phyloP scores from a whole-genome alignment of 1,139 yeast species.

The Yamadazyma blattariae region DNA sequence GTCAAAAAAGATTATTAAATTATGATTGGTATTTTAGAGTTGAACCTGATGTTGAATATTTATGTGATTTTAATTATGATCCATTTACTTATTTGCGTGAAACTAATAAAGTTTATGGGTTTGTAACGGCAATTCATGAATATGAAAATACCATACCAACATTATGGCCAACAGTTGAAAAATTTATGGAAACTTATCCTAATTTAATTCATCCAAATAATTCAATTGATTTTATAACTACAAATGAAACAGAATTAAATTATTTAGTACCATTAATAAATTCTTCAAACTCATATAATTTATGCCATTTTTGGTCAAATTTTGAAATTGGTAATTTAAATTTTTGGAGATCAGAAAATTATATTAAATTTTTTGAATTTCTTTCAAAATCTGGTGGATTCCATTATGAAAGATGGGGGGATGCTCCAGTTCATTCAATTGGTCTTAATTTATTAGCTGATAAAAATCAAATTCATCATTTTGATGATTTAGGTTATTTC shows the following conservation, averaged over 20 bases:
- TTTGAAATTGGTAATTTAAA: constrained; percentile 83
- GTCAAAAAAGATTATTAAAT: constrained; percentile 35
- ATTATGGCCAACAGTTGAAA: constrained; percentile 73
- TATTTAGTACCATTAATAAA: constrained; percentile 13
- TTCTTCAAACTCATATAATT: constrained; percentile 61
- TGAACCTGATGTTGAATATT: constrained; percentile 46
- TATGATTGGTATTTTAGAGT: constrained; percentile 48
- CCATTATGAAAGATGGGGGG: constrained; percentile 96
- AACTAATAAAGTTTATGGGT: constrained; percentile 40
- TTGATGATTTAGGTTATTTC: constrained; percentile 85
- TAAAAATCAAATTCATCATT: constrained; percentile 71
- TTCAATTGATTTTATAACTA: constrained; percentile 66
- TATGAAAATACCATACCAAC: constrained; percentile 59
- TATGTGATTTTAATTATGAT: constrained; percentile 50
- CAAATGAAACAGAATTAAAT: constrained; percentile 45
- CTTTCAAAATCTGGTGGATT: constrained; percentile 79
- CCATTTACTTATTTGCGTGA: constrained; percentile 37
- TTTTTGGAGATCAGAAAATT: constrained; percentile 73
- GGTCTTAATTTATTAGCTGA: constrained; percentile 69
- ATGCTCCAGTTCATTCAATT: constrained; percentile 92
- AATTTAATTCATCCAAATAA: constrained; percentile 65
- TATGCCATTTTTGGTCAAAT: constrained; percentile 96
- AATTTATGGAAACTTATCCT: constrained; percentile 59
- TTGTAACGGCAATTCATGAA: constrained; percentile 43
- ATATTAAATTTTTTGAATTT: constrained; percentile 64